phyloP scores from a whole-genome alignment of 2,329 filamentous ascomycete genomes.

The Colletotrichum limetticola region DNA sequence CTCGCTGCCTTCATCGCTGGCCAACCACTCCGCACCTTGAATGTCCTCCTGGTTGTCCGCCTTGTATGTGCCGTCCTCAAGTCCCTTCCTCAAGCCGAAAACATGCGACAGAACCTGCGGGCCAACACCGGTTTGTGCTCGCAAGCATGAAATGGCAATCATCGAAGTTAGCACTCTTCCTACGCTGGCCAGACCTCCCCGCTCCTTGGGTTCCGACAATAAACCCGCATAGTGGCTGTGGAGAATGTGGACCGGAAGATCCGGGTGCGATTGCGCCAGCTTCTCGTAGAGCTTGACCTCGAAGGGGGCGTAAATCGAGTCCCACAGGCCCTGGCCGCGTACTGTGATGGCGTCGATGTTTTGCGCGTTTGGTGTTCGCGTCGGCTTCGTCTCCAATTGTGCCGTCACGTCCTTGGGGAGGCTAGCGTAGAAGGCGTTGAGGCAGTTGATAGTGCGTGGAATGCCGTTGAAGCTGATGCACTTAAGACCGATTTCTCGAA shows the following conservation, averaged over 20 bases:
- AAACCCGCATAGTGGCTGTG: constrained; percentile 79
- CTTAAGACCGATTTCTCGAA: constrained; percentile 80
- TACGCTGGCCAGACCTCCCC: constrained; percentile 61
- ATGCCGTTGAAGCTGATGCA: constrained; percentile 86
- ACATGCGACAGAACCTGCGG: constrained; percentile 86
- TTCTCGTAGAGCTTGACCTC: constrained; percentile 76
- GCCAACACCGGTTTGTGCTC: constrained; percentile 83
- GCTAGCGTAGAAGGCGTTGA: constrained; percentile 74
- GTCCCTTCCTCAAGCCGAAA: constrained; percentile 81
- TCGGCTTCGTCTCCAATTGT: constrained; percentile 65
- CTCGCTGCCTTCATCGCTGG: constrained; percentile 57
- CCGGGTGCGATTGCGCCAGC: constrained; percentile 80
- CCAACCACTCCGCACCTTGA: constrained; percentile 54
- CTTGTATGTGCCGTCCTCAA: constrained; percentile 71
- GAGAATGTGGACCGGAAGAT: constrained; percentile 84
- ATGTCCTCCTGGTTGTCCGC: constrained; percentile 42
- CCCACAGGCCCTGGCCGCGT: constrained; percentile 76
- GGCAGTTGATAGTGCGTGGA: constrained; percentile 84
- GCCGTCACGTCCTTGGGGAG: constrained; percentile 67
- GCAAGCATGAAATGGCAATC: constrained; percentile 78
- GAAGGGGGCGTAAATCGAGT: constrained; percentile 80
- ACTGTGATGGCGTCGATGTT: constrained; percentile 65
- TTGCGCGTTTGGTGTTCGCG: constrained; percentile 60
- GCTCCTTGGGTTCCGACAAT: constrained; percentile 72
- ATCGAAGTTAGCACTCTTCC: constrained; percentile 79